Base-by-base conservation (phyloP, 495 filamentous ascomycete genomes). In the Cladorrhinum samala region DNA sequence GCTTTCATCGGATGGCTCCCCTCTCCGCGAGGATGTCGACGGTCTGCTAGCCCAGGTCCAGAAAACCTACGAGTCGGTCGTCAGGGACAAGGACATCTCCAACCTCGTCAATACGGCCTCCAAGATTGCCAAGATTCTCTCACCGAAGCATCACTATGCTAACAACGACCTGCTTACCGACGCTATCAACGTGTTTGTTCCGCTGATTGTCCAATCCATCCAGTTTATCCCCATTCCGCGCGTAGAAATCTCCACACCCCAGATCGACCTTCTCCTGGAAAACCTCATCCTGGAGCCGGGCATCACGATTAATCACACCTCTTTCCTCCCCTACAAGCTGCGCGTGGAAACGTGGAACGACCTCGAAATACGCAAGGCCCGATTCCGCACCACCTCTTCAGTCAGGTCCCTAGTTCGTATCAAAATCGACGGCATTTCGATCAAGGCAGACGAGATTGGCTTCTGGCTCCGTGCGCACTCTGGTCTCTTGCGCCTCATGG, bases 221-320 rank as follows among this genome's bases (percentile, higher is more conserved):
- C 88, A 94, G 64, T 89, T 89, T 70, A 74, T 96, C 16, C 92
- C 92, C 0, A 92, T 97, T 33, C 89, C 90, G 0, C 83, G 92
- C 3, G 72, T 96, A 33, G 92, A 95, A 59, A 71, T 96, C 6
- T 85, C 88, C 1, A 84, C 87, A 2, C 92, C 89, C 1, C 82
- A 87, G 47, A 72, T 95, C 56, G 90, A 95, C 58, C 79, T 97
- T 9, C 73, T 97, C 0, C 70, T 97, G 7, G 92, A 96, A 60
- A 96, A 93, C 51, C 74, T 97, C 37, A 85, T 97, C 47, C 74
- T 97, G 33, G 91, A 97, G 57, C 92, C 92, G 0, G 92, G 92
- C 18, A 76, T 73, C 27, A 93, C 89, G 2, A 77, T 95, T 57
- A 93, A 95, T 64, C 78, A 83, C 55, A 85, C 86, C 2, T 95